Evolutionary conservation across 371 early-diverging fungal species (phyloP), one percentile per base, ranked within the genome.

Genomic region (Mortierella sp.): DNA sequence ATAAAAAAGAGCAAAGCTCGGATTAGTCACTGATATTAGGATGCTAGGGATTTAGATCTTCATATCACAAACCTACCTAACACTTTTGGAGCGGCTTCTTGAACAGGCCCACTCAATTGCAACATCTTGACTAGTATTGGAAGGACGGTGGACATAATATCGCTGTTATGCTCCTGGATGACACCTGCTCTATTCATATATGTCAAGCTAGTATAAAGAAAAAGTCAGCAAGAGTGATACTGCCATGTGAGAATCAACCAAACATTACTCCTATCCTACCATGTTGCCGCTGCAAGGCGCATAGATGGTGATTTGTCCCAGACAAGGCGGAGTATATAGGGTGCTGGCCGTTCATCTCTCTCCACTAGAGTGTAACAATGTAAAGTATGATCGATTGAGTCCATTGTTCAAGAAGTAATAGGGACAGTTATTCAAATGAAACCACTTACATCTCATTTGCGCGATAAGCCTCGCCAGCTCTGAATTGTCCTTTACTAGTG

Each of bases 91-190:
- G 94, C 93, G 43, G 87, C 72, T 80, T 94, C 93, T 67, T 92
- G 90, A 0, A 93, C 86, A 40, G 83, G 71, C 10, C 86, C 86
- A 35, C 84, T 76, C 63, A 92, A 88, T 32, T 85, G 85, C 42
- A 95, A 86, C 65, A 96, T 80, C 55, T 91, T 92, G 47, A 95
- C 93, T 43, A 96, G 84, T 3, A 90, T 89, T n/a, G 96, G 94
- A 6, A 95, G 75, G 7, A 95, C 90, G 3, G 76, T 76, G 4
- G 88, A 78, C 12, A 83, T 76, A 32, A 92, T 86, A 22, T 92
- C 90, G 56, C 83, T 84, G n/a, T 86, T 84, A 19, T 86, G 85
- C 40, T 93, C 91, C 1, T 82, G 66, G 51, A 93, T 86, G 6
- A 88, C 86, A 6, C 88, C 87, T 0, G 90, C 87, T 37, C 93